A percentile compares a stretch with the other conserved stretches of the same genome.
Conservation (phyloP, 257 asterid genomes). For the Rhazya stricta region DNA sequence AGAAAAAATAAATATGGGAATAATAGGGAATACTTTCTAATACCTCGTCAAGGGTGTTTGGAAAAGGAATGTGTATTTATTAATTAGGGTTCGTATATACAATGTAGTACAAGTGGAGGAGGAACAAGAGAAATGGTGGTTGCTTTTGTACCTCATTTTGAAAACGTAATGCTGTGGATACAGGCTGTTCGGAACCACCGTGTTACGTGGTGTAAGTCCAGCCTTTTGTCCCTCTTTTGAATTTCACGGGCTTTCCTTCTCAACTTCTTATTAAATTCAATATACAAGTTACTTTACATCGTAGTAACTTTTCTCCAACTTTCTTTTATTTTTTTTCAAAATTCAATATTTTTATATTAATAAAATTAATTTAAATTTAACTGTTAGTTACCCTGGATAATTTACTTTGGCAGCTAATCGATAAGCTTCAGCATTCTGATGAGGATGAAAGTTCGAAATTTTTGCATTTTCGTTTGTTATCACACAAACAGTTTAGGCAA, state of each 20-base stretch:
- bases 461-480: no score
- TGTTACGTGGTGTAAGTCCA: conserved; percentile 40
- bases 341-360: no score
- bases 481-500: no score
- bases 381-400: no score
- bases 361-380: no score
- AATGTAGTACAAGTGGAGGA: conserved; percentile 31
- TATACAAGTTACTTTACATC: no score
- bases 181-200: conserved; percentile 13
- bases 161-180: conserved; percentile 32
- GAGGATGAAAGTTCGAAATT: no score
- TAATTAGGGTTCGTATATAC: neutral
- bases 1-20: neutral
- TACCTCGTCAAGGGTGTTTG: neutral
- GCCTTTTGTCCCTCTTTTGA: conserved; percentile 28
- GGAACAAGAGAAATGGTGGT: conserved; percentile 32
- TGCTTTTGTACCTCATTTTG: conserved; percentile 43
- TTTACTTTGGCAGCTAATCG: no score
- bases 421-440: no score
- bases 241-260: neutral
- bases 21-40: neutral
- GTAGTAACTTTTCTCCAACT: no score
- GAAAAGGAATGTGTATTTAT: conserved; percentile 8
- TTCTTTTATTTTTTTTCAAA: no score
- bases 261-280: neutral